Conservation (phyloP, 768 basidiomycete genomes). For the Paxillus involutus region DNA sequence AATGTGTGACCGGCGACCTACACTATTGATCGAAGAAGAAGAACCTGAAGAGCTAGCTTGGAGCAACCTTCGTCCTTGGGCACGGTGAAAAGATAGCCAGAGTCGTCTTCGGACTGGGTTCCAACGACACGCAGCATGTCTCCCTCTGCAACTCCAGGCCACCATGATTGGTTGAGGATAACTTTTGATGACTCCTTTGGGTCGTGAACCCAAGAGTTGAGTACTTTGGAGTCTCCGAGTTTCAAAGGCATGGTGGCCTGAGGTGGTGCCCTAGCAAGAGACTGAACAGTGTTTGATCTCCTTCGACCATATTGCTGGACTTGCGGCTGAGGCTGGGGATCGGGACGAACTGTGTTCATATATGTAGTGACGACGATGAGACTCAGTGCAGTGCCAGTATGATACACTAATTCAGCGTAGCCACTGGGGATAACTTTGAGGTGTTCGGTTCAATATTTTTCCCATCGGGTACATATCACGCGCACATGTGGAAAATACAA, state of each 20-base stretch:
- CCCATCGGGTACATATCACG: too few species aligned
- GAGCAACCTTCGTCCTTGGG: slow-evolving; percentile 59
- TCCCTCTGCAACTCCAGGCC: slow-evolving; percentile 79
- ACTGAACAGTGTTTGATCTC: slow-evolving; percentile 76
- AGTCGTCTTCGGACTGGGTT: slow-evolving; percentile 39
- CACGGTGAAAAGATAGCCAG: slow-evolving; percentile 64
- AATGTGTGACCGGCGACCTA: background rate
- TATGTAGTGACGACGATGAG: slow-evolving; percentile 33
- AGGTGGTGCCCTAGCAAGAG: slow-evolving; percentile 50
- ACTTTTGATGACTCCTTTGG: slow-evolving; percentile 57
- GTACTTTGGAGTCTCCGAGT: slow-evolving; percentile 58
- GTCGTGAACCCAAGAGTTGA: slow-evolving; percentile 79
- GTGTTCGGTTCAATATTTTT: background rate
- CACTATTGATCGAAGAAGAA: background rate
- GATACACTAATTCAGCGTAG: too few species aligned
- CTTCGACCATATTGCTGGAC: slow-evolving; percentile 52
- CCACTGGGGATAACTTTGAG: background rate
- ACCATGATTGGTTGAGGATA: slow-evolving; percentile 69
- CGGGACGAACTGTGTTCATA: slow-evolving; percentile 64
- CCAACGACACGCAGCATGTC: slow-evolving; percentile 62
- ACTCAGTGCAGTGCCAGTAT: too few species aligned
- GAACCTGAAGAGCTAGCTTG: slow-evolving; percentile 67
- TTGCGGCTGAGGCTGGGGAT: slow-evolving; percentile 47
- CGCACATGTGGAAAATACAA: too few species aligned
- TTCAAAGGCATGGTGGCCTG: slow-evolving; percentile 43